phyloP scores from a whole-genome alignment of 768 basidiomycete species.

The Suillus occidentalis region DNA sequence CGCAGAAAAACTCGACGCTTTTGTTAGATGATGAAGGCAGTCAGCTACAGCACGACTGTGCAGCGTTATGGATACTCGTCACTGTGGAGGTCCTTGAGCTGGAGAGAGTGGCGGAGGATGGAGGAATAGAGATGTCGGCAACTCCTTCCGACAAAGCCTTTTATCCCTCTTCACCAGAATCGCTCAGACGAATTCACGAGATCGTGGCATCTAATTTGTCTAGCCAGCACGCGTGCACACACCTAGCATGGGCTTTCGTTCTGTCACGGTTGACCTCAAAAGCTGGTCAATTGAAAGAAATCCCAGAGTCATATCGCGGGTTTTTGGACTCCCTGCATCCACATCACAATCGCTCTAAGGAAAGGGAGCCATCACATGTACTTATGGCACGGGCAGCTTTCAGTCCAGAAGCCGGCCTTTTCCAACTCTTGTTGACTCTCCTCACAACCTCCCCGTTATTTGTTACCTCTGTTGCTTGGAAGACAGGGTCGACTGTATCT shows the following conservation, averaged over 20 bases:
- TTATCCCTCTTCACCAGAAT: constrained; percentile 61
- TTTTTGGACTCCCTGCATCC: constrained; percentile 57
- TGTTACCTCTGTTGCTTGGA: constrained; percentile 71
- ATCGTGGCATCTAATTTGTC: constrained; percentile 58
- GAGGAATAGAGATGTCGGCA: constrained; percentile 50
- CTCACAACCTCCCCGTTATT: constrained; percentile 74
- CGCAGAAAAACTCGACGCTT: constrained; percentile 53
- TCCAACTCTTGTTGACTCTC: constrained; percentile 54
- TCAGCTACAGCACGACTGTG: constrained; percentile 64
- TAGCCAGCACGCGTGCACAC: constrained; percentile 67
- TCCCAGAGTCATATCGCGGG: constrained; percentile 52
- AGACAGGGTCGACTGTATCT: constrained; percentile 62
- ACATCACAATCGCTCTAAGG: constrained; percentile 46
- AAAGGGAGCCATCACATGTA: constrained; percentile 52
- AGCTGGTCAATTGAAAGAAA: constrained; percentile 45
- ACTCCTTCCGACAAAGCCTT: constrained; percentile 48
- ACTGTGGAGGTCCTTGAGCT: constrained; percentile 74
- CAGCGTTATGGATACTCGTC: constrained; percentile 77
- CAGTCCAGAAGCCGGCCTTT: constrained; percentile 58
- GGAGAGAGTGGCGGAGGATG: constrained; percentile 61
- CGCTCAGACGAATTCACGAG: constrained; percentile 66
- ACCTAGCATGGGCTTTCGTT: constrained; percentile 84
- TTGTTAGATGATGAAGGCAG: constrained; percentile 58
- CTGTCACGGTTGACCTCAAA: constrained; percentile 60
- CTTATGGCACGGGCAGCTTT: constrained; percentile 62